A percentile compares a stretch with the other conserved stretches of the same genome.
Conservation (phyloP, 176 grass and related monocot genomes). For the Lolium multiflorum region DNA sequence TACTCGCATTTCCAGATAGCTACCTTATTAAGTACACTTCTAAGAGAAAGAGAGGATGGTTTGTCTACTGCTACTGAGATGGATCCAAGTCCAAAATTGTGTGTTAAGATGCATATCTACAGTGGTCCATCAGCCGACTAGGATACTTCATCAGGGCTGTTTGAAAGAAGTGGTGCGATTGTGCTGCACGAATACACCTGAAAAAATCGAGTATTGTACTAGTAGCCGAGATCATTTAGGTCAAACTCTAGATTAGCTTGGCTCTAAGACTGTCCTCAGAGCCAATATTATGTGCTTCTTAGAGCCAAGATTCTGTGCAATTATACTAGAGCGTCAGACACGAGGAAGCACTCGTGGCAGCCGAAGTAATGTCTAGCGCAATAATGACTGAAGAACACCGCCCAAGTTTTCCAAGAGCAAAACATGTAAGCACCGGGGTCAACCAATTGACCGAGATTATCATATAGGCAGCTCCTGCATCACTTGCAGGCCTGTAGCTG, state of each 20-base stretch:
- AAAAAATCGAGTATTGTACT: conserved; percentile 16
- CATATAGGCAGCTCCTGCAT: conserved; percentile 24
- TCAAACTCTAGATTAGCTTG: conserved; percentile 51
- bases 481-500: conserved; percentile 25
- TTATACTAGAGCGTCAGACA: conserved; percentile 23
- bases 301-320: conserved; percentile 34
- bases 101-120: neutral
- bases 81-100: conserved; percentile 18
- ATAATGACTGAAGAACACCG: conserved; percentile 48
- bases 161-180: conserved; percentile 20
- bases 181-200: conserved; percentile 49
- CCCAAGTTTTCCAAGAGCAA: conserved; percentile 14
- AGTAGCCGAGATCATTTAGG: conserved; percentile 1
- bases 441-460: conserved; percentile 50
- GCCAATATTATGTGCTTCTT: conserved; percentile 35
- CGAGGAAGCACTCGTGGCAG: conserved; percentile 21
- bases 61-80: neutral
- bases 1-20: conserved; percentile 17
- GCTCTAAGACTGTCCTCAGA: conserved; percentile 40
- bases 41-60: neutral
- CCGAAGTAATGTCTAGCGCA: conserved; percentile 20
- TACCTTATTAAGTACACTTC: neutral
- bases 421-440: conserved; percentile 34
- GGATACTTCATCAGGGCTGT: conserved; percentile 21
- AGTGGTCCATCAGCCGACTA: conserved; percentile 34